Conservation (phyloP, 306 rosid species). For the Inga oerstediana region DNA sequence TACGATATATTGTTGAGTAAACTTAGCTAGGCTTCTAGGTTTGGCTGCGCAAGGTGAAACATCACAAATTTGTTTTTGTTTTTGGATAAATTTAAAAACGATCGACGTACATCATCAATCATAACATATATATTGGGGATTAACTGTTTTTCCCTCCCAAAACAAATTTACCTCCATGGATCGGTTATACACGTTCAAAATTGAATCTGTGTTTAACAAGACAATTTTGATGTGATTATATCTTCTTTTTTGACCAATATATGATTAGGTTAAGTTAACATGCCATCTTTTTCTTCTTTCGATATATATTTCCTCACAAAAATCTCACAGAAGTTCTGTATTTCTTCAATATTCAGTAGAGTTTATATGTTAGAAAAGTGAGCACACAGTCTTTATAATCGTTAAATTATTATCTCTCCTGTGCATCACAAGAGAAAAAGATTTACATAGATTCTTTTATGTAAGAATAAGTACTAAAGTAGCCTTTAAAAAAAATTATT, state of each 20-base stretch:
- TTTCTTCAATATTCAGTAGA: too few species aligned
- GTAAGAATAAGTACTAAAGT: not conserved
- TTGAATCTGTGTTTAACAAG: not conserved
- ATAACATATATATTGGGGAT: not conserved
- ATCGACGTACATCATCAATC: not conserved
- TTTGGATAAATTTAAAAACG: not conserved
- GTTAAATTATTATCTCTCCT: too few species aligned
- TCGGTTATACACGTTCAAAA: not conserved
- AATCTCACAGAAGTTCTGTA: not conserved
- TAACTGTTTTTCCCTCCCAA: not conserved
- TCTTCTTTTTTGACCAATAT: not conserved
- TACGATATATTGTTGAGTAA: slow-evolving; percentile 10
- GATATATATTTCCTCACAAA: not conserved
- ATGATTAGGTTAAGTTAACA: not conserved
- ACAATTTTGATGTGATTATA: not conserved
- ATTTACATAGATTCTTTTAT: not conserved
- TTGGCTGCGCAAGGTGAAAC: slow-evolving; percentile 44
- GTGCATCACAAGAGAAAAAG: too few species aligned
- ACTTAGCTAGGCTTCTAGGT: slow-evolving; percentile 10
- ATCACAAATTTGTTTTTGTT: slow-evolving; percentile 29
- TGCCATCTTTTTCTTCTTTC: not conserved
- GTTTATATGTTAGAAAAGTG: too few species aligned
- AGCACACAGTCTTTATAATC: too few species aligned
- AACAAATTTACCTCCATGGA: not conserved
- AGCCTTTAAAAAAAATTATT: not conserved